Conservation (phyloP, 2,329 filamentous ascomycete species). For the Colletotrichum gigasporum region DNA sequence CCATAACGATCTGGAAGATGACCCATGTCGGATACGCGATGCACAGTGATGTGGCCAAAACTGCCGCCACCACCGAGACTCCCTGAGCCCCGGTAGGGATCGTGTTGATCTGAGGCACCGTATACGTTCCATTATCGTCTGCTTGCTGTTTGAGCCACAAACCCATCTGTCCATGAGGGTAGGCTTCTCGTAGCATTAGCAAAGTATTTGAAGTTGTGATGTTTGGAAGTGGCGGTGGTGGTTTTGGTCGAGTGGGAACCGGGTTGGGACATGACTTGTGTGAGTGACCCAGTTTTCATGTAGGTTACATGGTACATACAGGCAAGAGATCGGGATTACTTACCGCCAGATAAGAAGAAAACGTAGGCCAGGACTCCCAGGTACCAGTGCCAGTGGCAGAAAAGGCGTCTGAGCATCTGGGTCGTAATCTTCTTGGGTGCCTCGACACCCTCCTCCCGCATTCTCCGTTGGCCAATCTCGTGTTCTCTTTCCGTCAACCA, state of each 20-base stretch:
- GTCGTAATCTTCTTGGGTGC: constrained; percentile 33
- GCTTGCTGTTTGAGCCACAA: constrained; percentile 35
- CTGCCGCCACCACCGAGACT: constrained; percentile 37
- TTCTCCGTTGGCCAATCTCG: constrained; percentile 42
- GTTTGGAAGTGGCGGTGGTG: too few species aligned
- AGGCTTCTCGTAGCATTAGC: neutral
- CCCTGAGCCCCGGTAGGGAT: constrained; percentile 37
- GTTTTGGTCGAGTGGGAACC: too few species aligned
- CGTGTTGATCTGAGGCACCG: constrained; percentile 35
- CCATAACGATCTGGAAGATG: constrained; percentile 37
- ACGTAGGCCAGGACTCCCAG: constrained; percentile 36
- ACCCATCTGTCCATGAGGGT: constrained; percentile 33
- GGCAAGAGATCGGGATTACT: too few species aligned
- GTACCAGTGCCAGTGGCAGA: constrained; percentile 39
- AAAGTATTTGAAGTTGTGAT: too few species aligned
- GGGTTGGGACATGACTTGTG: too few species aligned
- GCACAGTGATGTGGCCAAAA: constrained; percentile 41
- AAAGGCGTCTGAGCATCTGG: constrained; percentile 36
- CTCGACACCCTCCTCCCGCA: constrained; percentile 34
- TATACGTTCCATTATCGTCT: constrained; percentile 31
- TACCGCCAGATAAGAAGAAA: constrained; percentile 28
- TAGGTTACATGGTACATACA: too few species aligned
- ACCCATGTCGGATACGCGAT: constrained; percentile 45
- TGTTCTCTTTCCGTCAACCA: constrained; percentile 44
- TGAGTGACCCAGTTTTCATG: too few species aligned